Conservation (phyloP, 148 eudicot species). For the Cornus florida region DNA sequence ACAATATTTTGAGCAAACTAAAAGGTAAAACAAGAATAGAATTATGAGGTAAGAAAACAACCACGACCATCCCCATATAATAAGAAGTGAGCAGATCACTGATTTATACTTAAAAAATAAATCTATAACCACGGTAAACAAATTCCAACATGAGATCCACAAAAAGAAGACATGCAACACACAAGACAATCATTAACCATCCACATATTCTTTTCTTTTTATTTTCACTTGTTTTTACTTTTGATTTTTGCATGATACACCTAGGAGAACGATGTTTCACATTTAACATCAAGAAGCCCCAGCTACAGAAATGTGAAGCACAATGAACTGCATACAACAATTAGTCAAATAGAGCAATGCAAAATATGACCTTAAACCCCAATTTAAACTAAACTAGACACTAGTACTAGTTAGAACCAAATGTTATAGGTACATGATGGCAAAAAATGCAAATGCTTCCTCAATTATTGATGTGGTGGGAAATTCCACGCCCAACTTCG, state of each 20-base stretch:
- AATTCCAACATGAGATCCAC: background rate
- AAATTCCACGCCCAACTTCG: background rate
- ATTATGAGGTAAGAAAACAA: background rate
- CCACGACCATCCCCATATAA: background rate
- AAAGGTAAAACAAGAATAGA: background rate
- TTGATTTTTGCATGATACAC: too few species aligned
- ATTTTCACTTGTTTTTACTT: too few species aligned
- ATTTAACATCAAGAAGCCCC: background rate
- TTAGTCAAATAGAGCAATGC: too few species aligned
- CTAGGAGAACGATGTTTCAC: background rate
- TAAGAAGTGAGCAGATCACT: background rate
- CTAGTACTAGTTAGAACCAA: background rate
- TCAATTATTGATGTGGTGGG: background rate
- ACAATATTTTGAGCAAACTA: slow-evolving; percentile 8
- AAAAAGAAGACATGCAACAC: background rate
- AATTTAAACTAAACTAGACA: background rate
- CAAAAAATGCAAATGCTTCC: background rate
- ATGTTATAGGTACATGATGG: background rate
- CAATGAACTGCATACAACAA: background rate
- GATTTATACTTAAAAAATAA: background rate
- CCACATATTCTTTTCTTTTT: background rate
- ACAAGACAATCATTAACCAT: background rate
- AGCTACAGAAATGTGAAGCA: background rate
- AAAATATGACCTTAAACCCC: background rate
- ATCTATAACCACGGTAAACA: background rate